Base-by-base conservation (phyloP, 2,329 filamentous ascomycete species). In the Coniella lustricola region DNA sequence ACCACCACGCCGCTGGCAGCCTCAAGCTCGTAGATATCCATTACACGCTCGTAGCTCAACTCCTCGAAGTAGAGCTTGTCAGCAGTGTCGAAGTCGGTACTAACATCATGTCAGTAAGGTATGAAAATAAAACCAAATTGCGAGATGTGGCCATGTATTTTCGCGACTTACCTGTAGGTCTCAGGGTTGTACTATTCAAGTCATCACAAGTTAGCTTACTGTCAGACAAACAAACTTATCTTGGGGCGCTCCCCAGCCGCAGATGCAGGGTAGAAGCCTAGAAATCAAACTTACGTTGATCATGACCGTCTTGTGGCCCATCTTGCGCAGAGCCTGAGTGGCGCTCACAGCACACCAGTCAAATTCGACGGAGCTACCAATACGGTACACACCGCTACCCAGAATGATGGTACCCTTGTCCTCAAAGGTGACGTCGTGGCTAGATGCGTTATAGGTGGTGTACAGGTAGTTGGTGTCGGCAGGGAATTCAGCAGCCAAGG, bases 21-120 rank as follows among this genome's bases (percentile, higher is more conserved):
- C 69, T 97, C 93, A 14, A 97, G 79, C 67, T 97, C 93, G 66
- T 96, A 96, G 56, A 97, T 97, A 67, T 98, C 93, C 89, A 97
- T 95, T 9, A 97, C 91, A 63, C 91, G 85, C 72, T 97, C 93
- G 65, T 96, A 97, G 67, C 85, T 93, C 47, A 97, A 71, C 69
- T 98, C 93, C 60, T 97, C 93, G 56, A 98, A 98, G 71, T 97
- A 98, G 4, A 98, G 79, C 60, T 83, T 89, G 60, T 97, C 91
- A 8, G 90, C 88, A 9, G 80, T 81, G 59, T 98, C 93, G 64
- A 85, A 91, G 67, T 97, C 93, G 0, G 91, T 96, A 47, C 38
- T 41, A 12, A 13, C 16, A 18, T 17, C 20, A 4, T 7, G 21
- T 41, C 22, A 41, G 29, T 31, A 41, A n/a, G 29, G 29, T 4